Percentiles rank a stretch among this genome's conserved stretches.
Evolutionary conservation across 179 eudicot species (phyloP).

Genomic region (Spinacia oleracea): DNA sequence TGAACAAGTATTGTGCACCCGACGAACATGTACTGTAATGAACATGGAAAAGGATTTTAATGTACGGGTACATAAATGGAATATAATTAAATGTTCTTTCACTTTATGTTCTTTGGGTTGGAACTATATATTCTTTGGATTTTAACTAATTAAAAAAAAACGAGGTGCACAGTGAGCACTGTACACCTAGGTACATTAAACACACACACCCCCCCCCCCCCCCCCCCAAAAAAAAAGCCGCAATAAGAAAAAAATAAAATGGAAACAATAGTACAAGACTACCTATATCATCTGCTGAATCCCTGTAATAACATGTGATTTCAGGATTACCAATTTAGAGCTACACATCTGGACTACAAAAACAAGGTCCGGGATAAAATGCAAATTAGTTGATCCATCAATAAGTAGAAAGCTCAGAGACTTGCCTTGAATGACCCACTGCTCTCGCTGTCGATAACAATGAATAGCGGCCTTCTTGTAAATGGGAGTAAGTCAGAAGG

Average conservation of each 20-base stretch:
- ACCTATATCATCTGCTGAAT: background rate
- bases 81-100: too few relatives aligned
- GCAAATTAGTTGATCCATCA: background rate
- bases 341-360: background rate
- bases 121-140: too few relatives aligned
- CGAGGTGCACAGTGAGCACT: too few relatives aligned
- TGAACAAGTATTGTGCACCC: too few relatives aligned
- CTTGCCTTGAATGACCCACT: conserved; percentile 85
- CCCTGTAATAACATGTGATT: background rate
- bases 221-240: too few relatives aligned
- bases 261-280: background rate
- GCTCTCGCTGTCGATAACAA: conserved; percentile 77
- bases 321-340: background rate
- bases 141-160: too few relatives aligned
- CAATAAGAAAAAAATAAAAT: background rate
- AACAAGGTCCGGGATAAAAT: background rate
- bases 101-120: too few relatives aligned
- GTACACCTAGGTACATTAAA: too few relatives aligned
- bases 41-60: too few relatives aligned
- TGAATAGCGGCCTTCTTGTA: conserved; percentile 80
- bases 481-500: conserved; percentile 89
- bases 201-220: background rate
- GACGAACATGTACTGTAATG: too few relatives aligned
- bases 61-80: too few relatives aligned
- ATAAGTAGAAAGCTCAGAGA: conserved; percentile 26